Evolutionary conservation across 257 asterid genomes (phyloP).

Genomic region (Capsicum rhomboideum): DNA sequence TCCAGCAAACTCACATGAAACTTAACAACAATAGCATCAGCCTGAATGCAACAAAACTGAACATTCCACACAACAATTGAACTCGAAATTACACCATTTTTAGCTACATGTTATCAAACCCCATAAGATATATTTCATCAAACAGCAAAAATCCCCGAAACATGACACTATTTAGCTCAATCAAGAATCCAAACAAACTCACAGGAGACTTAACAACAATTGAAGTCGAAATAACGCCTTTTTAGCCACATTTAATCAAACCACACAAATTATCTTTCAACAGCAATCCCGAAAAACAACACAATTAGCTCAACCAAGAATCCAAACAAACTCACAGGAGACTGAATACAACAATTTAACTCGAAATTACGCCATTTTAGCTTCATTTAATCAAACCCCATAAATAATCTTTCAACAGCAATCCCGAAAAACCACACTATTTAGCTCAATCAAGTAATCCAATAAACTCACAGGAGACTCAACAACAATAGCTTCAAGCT

Average conservation of each 20-base stretch:
- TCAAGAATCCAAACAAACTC: too few species aligned
- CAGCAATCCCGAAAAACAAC: too few species aligned
- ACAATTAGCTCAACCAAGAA: neutral
- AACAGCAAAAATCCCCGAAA: too few species aligned
- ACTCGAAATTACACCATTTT: too few species aligned
- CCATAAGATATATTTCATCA: too few species aligned
- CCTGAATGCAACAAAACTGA: neutral
- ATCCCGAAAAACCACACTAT: too few species aligned
- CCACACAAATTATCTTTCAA: too few species aligned
- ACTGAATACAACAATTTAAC: neutral
- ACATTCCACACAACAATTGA: too few species aligned
- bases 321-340: conserved; percentile 38
- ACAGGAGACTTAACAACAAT: too few species aligned
- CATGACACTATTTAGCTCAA: too few species aligned
- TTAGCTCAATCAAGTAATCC: neutral
- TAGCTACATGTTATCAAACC: neutral
- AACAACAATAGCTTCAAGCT: conserved; percentile 35
- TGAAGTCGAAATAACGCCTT: conserved; percentile 10
- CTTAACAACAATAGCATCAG: conserved; percentile 48
- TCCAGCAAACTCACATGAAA: conserved; percentile 43
- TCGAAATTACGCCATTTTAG: too few species aligned
- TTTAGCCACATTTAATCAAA: neutral
- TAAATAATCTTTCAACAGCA: neutral
- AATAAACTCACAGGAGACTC: conserved; percentile 58
- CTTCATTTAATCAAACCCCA: too few species aligned